Base-by-base conservation (phyloP, 139 green algal species). In the Coelastrella sp. region DNA sequence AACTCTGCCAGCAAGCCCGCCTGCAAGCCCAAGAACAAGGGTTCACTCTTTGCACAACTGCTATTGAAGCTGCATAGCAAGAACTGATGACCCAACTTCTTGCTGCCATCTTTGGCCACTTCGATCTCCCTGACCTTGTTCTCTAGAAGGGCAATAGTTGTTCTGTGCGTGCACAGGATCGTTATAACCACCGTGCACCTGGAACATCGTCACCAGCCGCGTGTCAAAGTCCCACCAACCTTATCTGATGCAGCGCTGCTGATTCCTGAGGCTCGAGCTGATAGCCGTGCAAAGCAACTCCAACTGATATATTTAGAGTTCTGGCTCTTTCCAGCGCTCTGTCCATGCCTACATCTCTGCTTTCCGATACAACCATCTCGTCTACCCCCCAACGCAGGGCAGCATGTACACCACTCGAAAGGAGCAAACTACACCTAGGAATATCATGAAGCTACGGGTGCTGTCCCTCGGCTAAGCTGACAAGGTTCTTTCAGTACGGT, bases 61-160 rank as follows among this genome's bases (percentile, higher is more conserved):
- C n/a, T n/a, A n/a, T n/a, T n/a, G n/a, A n/a, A n/a, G n/a, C n/a
- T n/a, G n/a, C n/a, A n/a, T n/a, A n/a, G n/a, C n/a, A n/a, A n/a
- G n/a, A n/a, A n/a, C n/a, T n/a, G n/a, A n/a, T 25, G n/a, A n/a
- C 43, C 43, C 11, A 79, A 41, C 72, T 79, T 79, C 11, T 8
- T 53, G 15, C 11, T 21, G 11, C 45, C 27, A 25, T 62, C 45
- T 27, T 32, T 6, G 7, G 45, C 38, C 9, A 43, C 38, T 34
- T 79, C 64, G 72, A 43, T 53, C n/a, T 63, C 43, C 72, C 72
- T 62, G 11, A 79, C 72, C 34, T 37, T 64, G 25, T 21, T 64
- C 72, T 79, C 72, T 11, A 79, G 45, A 13, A 64, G 41, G 5
- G 53, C 27, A 13, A 79, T 79, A 15, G 63, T 41, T 27, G 37